A percentile compares a stretch with the other conserved stretches of the same genome.
Conservation (phyloP, 2,329 filamentous ascomycete species). For the Aspergillus amoenus region DNA sequence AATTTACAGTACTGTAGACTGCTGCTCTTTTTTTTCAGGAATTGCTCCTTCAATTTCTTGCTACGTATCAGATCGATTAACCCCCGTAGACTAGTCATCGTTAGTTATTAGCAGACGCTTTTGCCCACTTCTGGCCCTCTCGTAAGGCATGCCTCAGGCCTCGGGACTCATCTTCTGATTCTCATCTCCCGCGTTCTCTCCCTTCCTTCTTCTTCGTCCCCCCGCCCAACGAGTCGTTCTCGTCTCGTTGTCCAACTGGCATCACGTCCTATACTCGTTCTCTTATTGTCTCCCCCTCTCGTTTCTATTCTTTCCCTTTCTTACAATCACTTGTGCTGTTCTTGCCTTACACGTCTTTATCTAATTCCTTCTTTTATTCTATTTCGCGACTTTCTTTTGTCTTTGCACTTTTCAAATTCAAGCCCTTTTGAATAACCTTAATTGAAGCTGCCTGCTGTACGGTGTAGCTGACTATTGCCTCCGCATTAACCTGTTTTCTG, state of each 20-base stretch:
- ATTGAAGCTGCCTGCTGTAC: slow-evolving; percentile 13
- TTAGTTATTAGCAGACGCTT: not conserved
- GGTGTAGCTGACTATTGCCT: slow-evolving; percentile 8
- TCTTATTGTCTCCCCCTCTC: slow-evolving; percentile 23
- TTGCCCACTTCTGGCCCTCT: slow-evolving; percentile 3
- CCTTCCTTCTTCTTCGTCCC: slow-evolving; percentile 31
- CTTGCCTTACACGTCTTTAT: slow-evolving; percentile 15
- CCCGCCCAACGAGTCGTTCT: slow-evolving; percentile 34
- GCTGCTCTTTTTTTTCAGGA: not conserved
- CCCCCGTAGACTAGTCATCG: slow-evolving; percentile 2
- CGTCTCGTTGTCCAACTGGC: slow-evolving; percentile 50
- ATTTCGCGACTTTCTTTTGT: slow-evolving; percentile 11
- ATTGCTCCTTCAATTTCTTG: slow-evolving; percentile 7
- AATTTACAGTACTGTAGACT: not conserved
- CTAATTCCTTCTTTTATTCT: slow-evolving; percentile 13
- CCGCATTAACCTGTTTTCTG: slow-evolving; percentile 5
- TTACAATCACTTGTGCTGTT: slow-evolving; percentile 17
- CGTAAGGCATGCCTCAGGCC: not conserved
- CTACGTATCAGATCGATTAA: slow-evolving; percentile 22
- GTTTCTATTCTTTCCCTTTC: slow-evolving; percentile 18
- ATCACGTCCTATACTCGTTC: slow-evolving; percentile 18
- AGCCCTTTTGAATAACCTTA: slow-evolving; percentile 11
- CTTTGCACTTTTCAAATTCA: slow-evolving; percentile 6
- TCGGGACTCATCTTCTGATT: slow-evolving; percentile 21
- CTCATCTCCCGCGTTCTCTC: slow-evolving; percentile 18